A percentile compares a stretch with the other conserved stretches of the same genome.
Evolutionary conservation across 1,284 basidiomycete genomes (phyloP).

Genomic region (Sporisorium reilianum): DNA sequence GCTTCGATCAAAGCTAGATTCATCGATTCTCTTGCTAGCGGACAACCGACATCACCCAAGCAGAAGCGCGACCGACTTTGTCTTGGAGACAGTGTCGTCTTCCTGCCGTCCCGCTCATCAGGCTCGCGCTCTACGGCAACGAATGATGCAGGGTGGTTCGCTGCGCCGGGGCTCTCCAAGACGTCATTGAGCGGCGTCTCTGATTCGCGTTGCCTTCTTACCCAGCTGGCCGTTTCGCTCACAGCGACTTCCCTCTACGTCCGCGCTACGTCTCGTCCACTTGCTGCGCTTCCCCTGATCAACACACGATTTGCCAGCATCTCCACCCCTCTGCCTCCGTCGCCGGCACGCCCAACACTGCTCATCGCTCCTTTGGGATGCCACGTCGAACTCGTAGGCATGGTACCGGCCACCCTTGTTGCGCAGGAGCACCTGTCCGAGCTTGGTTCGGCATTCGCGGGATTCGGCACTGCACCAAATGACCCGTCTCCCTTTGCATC

Average conservation of each 20-base stretch:
- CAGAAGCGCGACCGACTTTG: constrained; percentile 9
- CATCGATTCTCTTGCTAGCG: constrained; percentile 2
- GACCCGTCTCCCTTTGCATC: constrained; percentile 11
- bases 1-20: constrained; percentile 12
- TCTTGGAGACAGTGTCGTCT: constrained; percentile 19
- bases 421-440: constrained; percentile 23
- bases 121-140: neutral
- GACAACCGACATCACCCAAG: neutral
- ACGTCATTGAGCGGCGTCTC: neutral
- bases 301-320: constrained; percentile 9
- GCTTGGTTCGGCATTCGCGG: constrained; percentile 9
- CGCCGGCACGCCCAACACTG: constrained; percentile 1
- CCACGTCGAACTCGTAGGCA: constrained; percentile 12
- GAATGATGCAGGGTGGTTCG: constrained; percentile 15
- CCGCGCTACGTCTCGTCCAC: constrained; percentile 7
- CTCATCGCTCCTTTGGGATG: constrained; percentile 23
- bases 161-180: neutral
- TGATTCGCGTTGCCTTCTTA: constrained; percentile 14
- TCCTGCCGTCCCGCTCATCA: constrained; percentile 11
- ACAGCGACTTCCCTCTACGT: constrained; percentile 7
- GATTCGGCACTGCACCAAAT: neutral
- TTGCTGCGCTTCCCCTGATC: constrained; percentile 23
- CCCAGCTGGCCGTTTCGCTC: constrained; percentile 10
- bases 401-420: constrained; percentile 5
- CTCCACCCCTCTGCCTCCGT: neutral